phyloP scores from a whole-genome alignment of 306 rosid genomes.

The Ormosia semicastrata region DNA sequence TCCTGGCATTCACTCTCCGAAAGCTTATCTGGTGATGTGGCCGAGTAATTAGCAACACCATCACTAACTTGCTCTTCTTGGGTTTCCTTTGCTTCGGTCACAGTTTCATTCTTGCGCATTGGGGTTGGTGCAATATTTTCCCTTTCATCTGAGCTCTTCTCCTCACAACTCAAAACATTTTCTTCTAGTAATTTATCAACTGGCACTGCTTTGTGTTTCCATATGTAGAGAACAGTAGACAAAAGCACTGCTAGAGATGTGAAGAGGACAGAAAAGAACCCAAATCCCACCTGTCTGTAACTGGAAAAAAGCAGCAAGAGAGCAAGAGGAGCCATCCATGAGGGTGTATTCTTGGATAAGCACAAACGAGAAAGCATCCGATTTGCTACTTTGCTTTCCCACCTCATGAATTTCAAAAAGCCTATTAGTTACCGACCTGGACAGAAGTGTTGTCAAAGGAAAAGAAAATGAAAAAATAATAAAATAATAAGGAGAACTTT shows the following conservation, averaged over 20 bases:
- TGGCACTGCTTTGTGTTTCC: constrained; percentile 32
- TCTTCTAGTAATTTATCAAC: constrained; percentile 32
- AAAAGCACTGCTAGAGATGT: constrained; percentile 44
- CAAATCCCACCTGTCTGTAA: constrained; percentile 38
- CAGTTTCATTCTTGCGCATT: constrained; percentile 11
- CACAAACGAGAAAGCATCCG: constrained; percentile 59
- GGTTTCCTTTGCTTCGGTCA: constrained; percentile 14
- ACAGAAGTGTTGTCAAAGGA: constrained; percentile 20
- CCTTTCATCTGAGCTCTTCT: constrained; percentile 9
- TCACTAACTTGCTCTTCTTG: constrained; percentile 15
- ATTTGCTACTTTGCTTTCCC: constrained; percentile 41
- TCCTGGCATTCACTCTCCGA: constrained; percentile 51
- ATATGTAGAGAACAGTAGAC: constrained; percentile 42
- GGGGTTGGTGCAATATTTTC: constrained; percentile 29
- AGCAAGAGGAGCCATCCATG: constrained; percentile 52
- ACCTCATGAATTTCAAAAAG: constrained; percentile 44
- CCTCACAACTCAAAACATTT: not conserved
- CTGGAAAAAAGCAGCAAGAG: constrained; percentile 46
- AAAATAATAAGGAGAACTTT: constrained; percentile 11
- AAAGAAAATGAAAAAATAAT: not conserved
- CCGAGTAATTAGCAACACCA: constrained; percentile 6
- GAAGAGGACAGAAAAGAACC: constrained; percentile 43
- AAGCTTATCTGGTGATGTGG: constrained; percentile 21
- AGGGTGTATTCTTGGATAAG: constrained; percentile 49
- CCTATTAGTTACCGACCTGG: constrained; percentile 22